A percentile compares a stretch with the other conserved stretches of the same genome.
phyloP scores from a whole-genome alignment of 306 rosid species.

The Malus sylvestris region DNA sequence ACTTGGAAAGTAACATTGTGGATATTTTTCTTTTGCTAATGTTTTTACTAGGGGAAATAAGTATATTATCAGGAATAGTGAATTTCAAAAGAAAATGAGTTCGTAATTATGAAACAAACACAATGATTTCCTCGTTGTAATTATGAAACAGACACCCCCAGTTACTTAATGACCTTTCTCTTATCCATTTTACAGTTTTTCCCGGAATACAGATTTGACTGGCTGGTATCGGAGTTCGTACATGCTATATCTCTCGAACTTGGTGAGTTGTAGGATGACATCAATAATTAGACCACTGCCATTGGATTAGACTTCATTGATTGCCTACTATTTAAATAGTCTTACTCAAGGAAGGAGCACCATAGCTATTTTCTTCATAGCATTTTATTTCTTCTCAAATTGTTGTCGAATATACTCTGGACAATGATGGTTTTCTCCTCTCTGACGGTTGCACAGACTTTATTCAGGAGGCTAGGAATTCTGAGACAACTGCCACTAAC shows the following conservation, averaged over 20 bases:
- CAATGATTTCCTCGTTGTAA: background rate
- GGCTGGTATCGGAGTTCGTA: constrained; percentile 62
- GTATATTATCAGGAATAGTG: background rate
- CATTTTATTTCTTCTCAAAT: background rate
- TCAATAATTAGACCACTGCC: background rate
- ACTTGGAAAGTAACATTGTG: background rate
- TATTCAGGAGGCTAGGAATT: constrained; percentile 77
- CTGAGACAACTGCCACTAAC: constrained; percentile 67
- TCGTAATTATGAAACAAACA: too few species aligned
- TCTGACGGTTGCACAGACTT: constrained; percentile 50
- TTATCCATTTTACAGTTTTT: constrained; percentile 49
- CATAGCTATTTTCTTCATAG: background rate
- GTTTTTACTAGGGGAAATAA: background rate
- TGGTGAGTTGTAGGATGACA: constrained; percentile 46
- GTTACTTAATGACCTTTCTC: background rate
- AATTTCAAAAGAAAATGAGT: too few species aligned
- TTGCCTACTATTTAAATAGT: background rate
- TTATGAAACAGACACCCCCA: too few species aligned
- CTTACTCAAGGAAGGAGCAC: background rate
- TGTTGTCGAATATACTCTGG: background rate
- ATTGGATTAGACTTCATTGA: background rate
- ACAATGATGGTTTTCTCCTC: constrained; percentile 7
- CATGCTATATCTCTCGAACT: constrained; percentile 56
- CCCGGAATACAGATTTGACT: constrained; percentile 73
- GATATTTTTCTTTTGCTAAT: too few species aligned